Base-by-base conservation (phyloP, 1,139 yeast genomes). In the Protomyces pachydermus region DNA sequence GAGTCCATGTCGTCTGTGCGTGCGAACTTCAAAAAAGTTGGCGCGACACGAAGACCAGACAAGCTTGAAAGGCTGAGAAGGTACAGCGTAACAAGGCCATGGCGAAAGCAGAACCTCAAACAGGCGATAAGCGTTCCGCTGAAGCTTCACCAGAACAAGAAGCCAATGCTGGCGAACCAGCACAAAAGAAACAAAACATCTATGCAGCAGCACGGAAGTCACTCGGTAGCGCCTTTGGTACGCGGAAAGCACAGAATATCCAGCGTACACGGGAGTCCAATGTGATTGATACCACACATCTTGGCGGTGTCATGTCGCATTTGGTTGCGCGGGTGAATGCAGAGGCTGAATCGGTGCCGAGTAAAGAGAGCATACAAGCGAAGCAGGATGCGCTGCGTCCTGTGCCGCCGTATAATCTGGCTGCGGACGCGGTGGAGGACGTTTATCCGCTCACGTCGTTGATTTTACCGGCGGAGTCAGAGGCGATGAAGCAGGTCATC, bases 181-280 rank as follows among this genome's bases (percentile, higher is more conserved):
- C 62, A 5, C 50, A 48, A 20, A 34, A 25, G 20, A 58, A 58
- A 37, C 62, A 58, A 14, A 18, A 50, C 4, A 16, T 18, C 34
- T 60, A 60, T 46, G 54, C 54, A 14, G 64, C 60, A 14, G 89
- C 88, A 76, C 82, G 96, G 74, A 88, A 83, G 68, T 88, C 89
- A 2, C 81, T 93, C 72, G 98, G 98, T 73, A 93, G 90, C 76
- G 95, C 95, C 1, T 93, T 93, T 71, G 99, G 99, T 81, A 91
- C 98, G 67, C 90, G 89, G 77, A 91, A 86, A 77, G 97, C 98
- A 67, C 91, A 90, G 78, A 87, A 89, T 72, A 96, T 96, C 46
- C 88, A 95, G 73, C 79, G 83, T 61, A 91, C 87, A 74, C 76
- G 85, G 72, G 95, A 87, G 73, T 84, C 87, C 75, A 93, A 93